Evolutionary conservation across 345 rosid species (phyloP).

Genomic region (Noccaea caerulescens): DNA sequence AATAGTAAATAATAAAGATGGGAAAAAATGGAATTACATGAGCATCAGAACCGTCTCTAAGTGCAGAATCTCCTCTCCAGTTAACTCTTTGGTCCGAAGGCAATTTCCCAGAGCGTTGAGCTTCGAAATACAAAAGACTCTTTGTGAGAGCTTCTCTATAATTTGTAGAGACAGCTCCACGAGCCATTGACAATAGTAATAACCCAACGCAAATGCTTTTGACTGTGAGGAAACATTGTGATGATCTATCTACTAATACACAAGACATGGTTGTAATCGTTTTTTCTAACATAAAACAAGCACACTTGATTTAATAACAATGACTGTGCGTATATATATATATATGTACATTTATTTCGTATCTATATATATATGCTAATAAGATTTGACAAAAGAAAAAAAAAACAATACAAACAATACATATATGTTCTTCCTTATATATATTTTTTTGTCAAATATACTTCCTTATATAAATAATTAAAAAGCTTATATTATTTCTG

Average conservation of each 20-base stretch:
- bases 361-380: neutral
- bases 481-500: too few relatives aligned
- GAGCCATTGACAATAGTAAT: constrained; percentile 3
- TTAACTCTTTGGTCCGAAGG: constrained; percentile 61
- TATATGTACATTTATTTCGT: neutral
- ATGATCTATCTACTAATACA: constrained; percentile 5
- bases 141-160: constrained; percentile 64
- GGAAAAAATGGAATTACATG: constrained; percentile 33
- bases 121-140: constrained; percentile 72
- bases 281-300: neutral
- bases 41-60: constrained; percentile 58
- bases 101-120: constrained; percentile 74
- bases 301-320: neutral
- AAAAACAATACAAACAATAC: neutral
- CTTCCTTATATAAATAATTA: neutral
- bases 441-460: too few relatives aligned
- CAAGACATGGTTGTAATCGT: constrained; percentile 12
- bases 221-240: constrained; percentile 28
- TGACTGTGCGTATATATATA: neutral
- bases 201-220: constrained; percentile 29
- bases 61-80: constrained; percentile 75
- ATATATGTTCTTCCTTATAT: constrained; percentile 9
- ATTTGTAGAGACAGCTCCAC: constrained; percentile 34
- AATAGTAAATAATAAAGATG: neutral
- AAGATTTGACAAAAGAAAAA: too few relatives aligned